Conservation (phyloP, 2,329 filamentous ascomycete genomes). For the Monosporascus ibericus region DNA sequence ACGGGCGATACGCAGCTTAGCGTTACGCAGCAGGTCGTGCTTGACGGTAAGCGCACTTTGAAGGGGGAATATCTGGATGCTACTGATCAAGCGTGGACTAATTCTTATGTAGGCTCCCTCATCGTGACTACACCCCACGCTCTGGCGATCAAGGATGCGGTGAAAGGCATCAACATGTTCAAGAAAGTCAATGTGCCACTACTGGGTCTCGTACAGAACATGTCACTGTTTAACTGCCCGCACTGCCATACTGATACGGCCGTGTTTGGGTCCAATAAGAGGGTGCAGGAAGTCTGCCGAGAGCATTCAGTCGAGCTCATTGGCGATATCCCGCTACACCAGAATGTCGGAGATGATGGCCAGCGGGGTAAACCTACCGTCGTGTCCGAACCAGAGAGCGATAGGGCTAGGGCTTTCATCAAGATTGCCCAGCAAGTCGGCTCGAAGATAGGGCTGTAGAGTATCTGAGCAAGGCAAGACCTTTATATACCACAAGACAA, state of each 20-base stretch:
- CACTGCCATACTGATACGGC: conserved; percentile 68
- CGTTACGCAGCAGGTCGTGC: conserved; percentile 89
- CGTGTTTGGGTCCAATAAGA: conserved; percentile 65
- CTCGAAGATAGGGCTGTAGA: conserved; percentile 36
- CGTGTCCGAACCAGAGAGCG: conserved; percentile 74
- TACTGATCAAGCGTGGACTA: background rate
- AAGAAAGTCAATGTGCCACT: conserved; percentile 74
- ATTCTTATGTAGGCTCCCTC: conserved; percentile 55
- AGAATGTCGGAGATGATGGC: conserved; percentile 79
- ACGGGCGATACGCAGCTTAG: conserved; percentile 95
- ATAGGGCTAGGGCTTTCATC: conserved; percentile 65
- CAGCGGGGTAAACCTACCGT: conserved; percentile 86
- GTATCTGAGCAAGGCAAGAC: background rate
- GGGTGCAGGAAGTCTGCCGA: conserved; percentile 62
- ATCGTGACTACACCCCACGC: conserved; percentile 94
- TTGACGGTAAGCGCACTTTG: conserved; percentile 59
- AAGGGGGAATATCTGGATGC: background rate
- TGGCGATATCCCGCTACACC: conserved; percentile 83
- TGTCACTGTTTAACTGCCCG: conserved; percentile 79
- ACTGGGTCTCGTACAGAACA: conserved; percentile 86
- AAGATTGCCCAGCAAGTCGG: conserved; percentile 56
- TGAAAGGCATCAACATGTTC: conserved; percentile 92
- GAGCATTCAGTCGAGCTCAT: conserved; percentile 73
- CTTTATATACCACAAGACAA: background rate
- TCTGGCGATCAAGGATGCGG: conserved; percentile 82